These are phyloP conservation scores for Crithidia sp. DNA, from an alignment of 208 protist genomes.

Conservation along the genomic window DNA sequence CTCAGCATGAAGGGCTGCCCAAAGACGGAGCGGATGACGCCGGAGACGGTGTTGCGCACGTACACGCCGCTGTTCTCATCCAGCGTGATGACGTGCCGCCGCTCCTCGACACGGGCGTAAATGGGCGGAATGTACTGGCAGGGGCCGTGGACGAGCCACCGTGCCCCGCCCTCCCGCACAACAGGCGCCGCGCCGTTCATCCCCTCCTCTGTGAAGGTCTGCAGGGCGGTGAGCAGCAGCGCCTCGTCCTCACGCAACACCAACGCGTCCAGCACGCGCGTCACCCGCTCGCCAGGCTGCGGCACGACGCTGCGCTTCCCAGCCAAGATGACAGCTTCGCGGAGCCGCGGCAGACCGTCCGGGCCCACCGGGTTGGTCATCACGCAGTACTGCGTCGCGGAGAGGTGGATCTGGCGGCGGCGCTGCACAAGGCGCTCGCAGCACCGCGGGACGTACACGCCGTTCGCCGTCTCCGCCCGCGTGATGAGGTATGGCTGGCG, in stretches of 20 bases:
- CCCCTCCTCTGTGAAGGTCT: conserved; percentile 23
- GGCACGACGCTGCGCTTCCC: conserved; percentile 85
- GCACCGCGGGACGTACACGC: conserved; percentile 64
- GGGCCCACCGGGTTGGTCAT: conserved; percentile 86
- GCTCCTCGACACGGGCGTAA: conserved; percentile 91
- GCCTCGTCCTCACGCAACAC: conserved; percentile 57
- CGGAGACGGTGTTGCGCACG: conserved; percentile 92
- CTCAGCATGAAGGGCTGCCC: conserved; percentile 67
- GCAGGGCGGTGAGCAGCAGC: conserved; percentile 27
- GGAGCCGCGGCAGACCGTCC: conserved; percentile 65
- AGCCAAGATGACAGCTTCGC: conserved; percentile 80
- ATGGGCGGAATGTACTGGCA: conserved; percentile 92
- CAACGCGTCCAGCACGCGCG: conserved; percentile 56
- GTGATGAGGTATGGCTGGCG: conserved; percentile 91
- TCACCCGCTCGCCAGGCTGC: conserved; percentile 62
- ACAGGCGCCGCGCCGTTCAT: not conserved
- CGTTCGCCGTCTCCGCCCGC: conserved; percentile 45
- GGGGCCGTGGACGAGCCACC: conserved; percentile 96
- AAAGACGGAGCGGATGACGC: conserved; percentile 58
- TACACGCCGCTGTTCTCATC: conserved; percentile 96
- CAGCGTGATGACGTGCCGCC: conserved; percentile 86
- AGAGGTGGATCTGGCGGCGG: conserved; percentile 54
- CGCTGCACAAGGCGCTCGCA: conserved; percentile 59
- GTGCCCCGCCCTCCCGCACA: conserved; percentile 44
- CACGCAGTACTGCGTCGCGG: conserved; percentile 91